Conservation (phyloP, 2,329 filamentous ascomycete species). For the Talaromyces sp. region DNA sequence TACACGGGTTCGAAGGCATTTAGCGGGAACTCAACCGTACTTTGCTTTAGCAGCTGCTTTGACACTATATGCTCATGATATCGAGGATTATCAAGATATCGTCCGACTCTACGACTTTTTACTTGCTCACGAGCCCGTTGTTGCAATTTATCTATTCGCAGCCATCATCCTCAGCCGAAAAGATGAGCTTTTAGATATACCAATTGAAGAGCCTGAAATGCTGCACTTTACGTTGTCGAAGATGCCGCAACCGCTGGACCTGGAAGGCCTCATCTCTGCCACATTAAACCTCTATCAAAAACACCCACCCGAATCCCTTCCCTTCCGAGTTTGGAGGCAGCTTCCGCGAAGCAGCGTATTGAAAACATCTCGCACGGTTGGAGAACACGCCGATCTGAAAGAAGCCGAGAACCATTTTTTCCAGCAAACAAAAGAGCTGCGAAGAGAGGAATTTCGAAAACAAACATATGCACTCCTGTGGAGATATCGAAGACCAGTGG, state of each 20-base stretch:
- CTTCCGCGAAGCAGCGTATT: slow-evolving; percentile 77
- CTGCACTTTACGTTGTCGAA: slow-evolving; percentile 84
- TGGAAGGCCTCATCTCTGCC: slow-evolving; percentile 70
- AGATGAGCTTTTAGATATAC: slow-evolving; percentile 80
- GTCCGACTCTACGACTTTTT: slow-evolving; percentile 89
- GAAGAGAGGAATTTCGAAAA: slow-evolving; percentile 59
- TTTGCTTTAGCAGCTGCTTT: slow-evolving; percentile 91
- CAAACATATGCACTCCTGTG: slow-evolving; percentile 53
- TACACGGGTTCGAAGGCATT: slow-evolving; percentile 66
- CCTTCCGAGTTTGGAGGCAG: slow-evolving; percentile 60
- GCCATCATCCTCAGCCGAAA: slow-evolving; percentile 79
- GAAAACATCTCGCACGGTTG: slow-evolving; percentile 68
- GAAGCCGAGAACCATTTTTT: slow-evolving; percentile 68
- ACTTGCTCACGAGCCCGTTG: slow-evolving; percentile 79
- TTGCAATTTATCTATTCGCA: slow-evolving; percentile 87
- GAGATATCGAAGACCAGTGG: slow-evolving; percentile 63
- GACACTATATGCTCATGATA: slow-evolving; percentile 95
- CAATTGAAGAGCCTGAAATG: slow-evolving; percentile 82
- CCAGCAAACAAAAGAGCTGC: slow-evolving; percentile 69
- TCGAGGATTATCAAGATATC: slow-evolving; percentile 84
- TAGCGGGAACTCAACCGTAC: slow-evolving; percentile 78
- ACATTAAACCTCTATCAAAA: slow-evolving; percentile 62
- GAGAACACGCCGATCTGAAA: slow-evolving; percentile 53
- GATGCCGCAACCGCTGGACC: slow-evolving; percentile 73
- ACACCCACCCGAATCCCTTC: slow-evolving; percentile 70